phyloP scores from a whole-genome alignment of 2,329 filamentous ascomycete genomes.

The Sporothrix protearum region DNA sequence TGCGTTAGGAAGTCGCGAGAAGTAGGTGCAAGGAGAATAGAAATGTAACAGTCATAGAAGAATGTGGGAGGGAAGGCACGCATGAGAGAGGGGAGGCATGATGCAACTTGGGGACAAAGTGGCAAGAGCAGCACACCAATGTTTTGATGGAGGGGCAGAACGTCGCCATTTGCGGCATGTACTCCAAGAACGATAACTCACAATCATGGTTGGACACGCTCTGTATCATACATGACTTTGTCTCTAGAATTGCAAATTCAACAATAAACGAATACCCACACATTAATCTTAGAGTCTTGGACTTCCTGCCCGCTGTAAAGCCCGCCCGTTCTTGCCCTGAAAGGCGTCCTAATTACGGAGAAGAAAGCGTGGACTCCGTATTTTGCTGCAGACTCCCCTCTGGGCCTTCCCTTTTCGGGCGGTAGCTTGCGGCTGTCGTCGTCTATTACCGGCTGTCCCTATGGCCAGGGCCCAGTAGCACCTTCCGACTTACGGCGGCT shows the following conservation, averaged over 20 bases:
- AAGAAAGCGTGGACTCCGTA: not conserved
- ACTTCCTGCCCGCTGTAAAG: not conserved
- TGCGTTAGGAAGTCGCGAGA: not conserved
- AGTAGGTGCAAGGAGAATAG: not conserved
- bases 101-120: not conserved
- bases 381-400: not conserved
- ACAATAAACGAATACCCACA: not conserved
- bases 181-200: not conserved
- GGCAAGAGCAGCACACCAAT: not conserved
- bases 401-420: conserved; percentile 21
- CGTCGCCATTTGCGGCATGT: not conserved
- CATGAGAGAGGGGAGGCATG: not conserved
- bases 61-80: not conserved
- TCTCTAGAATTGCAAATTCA: not conserved
- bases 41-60: not conserved
- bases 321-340: not conserved
- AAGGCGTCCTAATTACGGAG: conserved; percentile 1
- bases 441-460: conserved; percentile 20
- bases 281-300: not conserved
- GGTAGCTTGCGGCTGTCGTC: conserved; percentile 19
- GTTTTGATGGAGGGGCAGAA: not conserved
- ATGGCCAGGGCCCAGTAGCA: conserved; percentile 1
- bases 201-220: not conserved
- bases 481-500: conserved; percentile 18
- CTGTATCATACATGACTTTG: not conserved